Base-by-base conservation (phyloP, 768 basidiomycete genomes). In the Lentinula guzmanii region DNA sequence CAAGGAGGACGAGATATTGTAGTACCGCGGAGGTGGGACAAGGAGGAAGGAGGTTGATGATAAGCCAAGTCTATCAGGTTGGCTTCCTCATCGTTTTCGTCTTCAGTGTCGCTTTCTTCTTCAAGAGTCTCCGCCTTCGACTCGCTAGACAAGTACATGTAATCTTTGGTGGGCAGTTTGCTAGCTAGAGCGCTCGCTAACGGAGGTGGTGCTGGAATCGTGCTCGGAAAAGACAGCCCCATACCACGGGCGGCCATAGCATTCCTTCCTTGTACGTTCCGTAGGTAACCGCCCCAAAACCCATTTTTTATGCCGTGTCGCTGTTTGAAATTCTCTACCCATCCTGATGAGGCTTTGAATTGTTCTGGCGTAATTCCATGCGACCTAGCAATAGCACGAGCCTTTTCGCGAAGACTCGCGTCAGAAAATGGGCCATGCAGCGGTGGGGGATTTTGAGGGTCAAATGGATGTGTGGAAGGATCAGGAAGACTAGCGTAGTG, bases 271-370 rank as follows among this genome's bases (percentile, higher is more conserved):
- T 43, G 55, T 13, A 56, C 55, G 28, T 63, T 65, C 4, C 72
- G 72, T 52, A 70, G 69, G 54, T 67, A 74, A 68, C 76, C 82
- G 18, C 71, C 74, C 81, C 82, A 87, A 18, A 81, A 74, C 1
- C 90, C 91, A 24, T 82, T 82, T 46, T 84, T 81, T 63, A 95
- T 90, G 62, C 85, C 85, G 64, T 89, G 83, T 37, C 93, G 86
- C 66, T 84, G 82, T 75, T 94, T 95, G 79, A 94, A 95, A 71
- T 92, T 92, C 70, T 95, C 92, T 58, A 95, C 81, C 93, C 93
- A 95, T 4, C 92, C 91, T 9, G 89, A 86, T 69, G 88, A 91
- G n/a, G 90, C 93, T 74, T 94, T 95, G 82, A 95, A 95, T 70
- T 83, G 82, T 61, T 90, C 87, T 62, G 86, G 82, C 52, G 79